phyloP scores from a whole-genome alignment of 306 rosid genomes.

The Aeschynomene evenia region DNA sequence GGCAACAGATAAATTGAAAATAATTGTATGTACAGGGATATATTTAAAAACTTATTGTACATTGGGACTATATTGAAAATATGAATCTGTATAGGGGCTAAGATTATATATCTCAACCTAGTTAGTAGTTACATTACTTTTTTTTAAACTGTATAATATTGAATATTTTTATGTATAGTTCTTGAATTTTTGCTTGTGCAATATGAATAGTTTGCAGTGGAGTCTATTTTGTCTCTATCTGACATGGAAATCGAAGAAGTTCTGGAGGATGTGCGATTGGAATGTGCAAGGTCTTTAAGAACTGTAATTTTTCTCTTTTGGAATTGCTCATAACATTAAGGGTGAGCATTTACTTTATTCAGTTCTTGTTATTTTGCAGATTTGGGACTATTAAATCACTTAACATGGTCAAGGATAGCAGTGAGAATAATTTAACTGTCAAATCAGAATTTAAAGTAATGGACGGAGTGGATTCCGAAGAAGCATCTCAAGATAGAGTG shows the following conservation, averaged over 20 bases:
- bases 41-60: not conserved
- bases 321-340: conserved; percentile 14
- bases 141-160: no score
- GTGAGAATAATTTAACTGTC: conserved; percentile 21
- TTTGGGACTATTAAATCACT: conserved; percentile 81
- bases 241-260: conserved; percentile 63
- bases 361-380: conserved; percentile 48
- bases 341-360: not conserved
- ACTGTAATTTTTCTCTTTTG: not conserved
- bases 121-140: no score
- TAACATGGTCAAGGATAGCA: conserved; percentile 53
- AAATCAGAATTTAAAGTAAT: conserved; percentile 31
- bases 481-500: conserved; percentile 14
- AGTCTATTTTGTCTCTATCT: conserved; percentile 45
- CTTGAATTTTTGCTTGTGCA: conserved; percentile 3
- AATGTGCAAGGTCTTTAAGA: conserved; percentile 82
- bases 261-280: conserved; percentile 83
- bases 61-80: not conserved
- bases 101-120: not conserved
- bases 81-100: not conserved
- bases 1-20: not conserved
- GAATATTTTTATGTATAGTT: conserved; percentile 29
- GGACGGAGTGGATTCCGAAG: conserved; percentile 34
- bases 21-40: not conserved
- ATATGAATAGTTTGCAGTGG: conserved; percentile 58